Conservation (phyloP, 2,329 filamentous ascomycete species). For the Phoma sp. region DNA sequence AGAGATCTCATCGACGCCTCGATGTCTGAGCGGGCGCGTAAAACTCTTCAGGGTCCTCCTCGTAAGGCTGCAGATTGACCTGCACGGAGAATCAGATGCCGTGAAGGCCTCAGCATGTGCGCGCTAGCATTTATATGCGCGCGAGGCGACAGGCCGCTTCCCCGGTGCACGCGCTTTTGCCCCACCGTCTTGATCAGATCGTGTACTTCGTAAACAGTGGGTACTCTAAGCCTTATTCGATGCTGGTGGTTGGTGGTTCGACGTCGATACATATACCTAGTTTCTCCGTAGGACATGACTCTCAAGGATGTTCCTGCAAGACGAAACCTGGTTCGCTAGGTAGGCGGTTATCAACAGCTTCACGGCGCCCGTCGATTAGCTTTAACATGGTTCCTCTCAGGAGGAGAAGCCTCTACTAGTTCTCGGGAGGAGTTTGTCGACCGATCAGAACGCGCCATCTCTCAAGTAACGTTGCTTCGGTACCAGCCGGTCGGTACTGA, state of each 20-base stretch:
- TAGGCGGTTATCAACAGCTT: background rate
- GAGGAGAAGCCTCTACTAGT: background rate
- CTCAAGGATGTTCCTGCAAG: background rate
- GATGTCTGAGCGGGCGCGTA: background rate
- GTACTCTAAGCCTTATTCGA: conserved; percentile 29
- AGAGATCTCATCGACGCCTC: background rate
- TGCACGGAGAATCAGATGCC: conserved; percentile 3
- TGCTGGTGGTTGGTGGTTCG: conserved; percentile 22
- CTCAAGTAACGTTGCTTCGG: conserved; percentile 40
- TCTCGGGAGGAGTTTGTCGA: conserved; percentile 13
- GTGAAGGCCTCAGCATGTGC: conserved; percentile 8
- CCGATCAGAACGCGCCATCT: conserved; percentile 26
- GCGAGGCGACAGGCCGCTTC: conserved; percentile 30
- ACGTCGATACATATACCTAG: conserved; percentile 13
- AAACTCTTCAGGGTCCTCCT: background rate
- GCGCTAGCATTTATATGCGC: conserved; percentile 26
- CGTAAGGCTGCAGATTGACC: background rate
- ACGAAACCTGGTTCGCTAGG: background rate
- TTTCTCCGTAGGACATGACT: background rate
- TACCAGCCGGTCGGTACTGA: conserved; percentile 42
- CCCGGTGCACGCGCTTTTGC: conserved; percentile 33
- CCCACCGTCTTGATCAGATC: conserved; percentile 5
- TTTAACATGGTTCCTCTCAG: background rate
- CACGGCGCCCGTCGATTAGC: background rate
- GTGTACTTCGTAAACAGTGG: conserved; percentile 13